These are phyloP conservation scores for Saccharomycopsis selenospora DNA, from an alignment of 805 yeast species.

Conservation along the genomic window DNA sequence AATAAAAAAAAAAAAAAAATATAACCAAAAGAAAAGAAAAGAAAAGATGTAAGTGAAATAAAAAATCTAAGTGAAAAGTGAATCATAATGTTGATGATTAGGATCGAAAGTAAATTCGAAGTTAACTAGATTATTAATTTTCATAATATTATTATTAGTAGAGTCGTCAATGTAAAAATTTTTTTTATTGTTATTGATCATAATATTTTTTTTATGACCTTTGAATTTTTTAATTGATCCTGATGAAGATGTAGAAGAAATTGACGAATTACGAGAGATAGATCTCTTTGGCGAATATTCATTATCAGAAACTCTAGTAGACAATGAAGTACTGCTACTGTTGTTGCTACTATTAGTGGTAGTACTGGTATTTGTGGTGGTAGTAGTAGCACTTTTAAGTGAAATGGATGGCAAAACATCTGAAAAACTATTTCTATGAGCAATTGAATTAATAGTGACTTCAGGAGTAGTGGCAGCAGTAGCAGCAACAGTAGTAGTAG, in stretches of 20 bases:
- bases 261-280: not conserved
- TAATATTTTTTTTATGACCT: not conserved
- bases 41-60: conserved; percentile 1
- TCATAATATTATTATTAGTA: not conserved
- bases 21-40: not conserved
- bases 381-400: not conserved
- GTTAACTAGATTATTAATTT: conserved; percentile 5
- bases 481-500: not conserved
- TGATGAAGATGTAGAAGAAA: not conserved
- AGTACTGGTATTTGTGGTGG: not conserved
- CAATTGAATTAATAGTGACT: not conserved
- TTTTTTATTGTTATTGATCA: not conserved
- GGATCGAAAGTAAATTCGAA: conserved; percentile 13
- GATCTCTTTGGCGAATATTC: not conserved
- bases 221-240: not conserved
- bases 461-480: not conserved
- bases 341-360: not conserved
- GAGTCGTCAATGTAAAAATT: not conserved
- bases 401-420: not conserved
- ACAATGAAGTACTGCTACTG: not conserved
- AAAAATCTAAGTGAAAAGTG: not conserved
- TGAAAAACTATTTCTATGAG: not conserved
- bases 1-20: not conserved
- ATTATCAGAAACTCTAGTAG: no score
- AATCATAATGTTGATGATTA: conserved; percentile 1